phyloP scores from a whole-genome alignment of 2,329 filamentous ascomycete genomes.

The Aphanoascus verrucosus region DNA sequence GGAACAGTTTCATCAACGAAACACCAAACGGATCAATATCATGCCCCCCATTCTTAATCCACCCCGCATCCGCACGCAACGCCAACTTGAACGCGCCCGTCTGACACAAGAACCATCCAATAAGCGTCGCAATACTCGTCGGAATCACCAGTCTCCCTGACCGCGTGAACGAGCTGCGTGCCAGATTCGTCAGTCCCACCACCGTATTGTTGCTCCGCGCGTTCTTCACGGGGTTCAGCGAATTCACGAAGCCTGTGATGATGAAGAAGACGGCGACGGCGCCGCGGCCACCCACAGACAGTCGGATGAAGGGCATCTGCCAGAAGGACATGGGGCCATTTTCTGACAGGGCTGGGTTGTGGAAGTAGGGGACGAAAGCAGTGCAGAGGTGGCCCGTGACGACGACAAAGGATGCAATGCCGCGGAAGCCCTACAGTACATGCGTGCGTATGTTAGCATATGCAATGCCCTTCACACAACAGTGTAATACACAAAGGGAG shows the following conservation, averaged over 20 bases:
- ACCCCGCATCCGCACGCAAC: slow-evolving; percentile 18
- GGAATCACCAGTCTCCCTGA: slow-evolving; percentile 21
- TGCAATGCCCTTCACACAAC: no score
- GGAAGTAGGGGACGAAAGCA: slow-evolving; percentile 33
- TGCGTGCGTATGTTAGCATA: no score
- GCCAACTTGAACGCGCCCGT: slow-evolving; percentile 20
- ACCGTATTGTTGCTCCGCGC: slow-evolving; percentile 18
- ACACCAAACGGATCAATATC: slow-evolving; percentile 14
- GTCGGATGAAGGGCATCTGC: slow-evolving; percentile 22
- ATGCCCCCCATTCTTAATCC: slow-evolving; percentile 18
- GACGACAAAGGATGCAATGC: slow-evolving; percentile 34
- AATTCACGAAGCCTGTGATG: slow-evolving; percentile 25
- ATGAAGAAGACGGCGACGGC: slow-evolving; percentile 25
- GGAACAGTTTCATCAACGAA: slow-evolving; percentile 17
- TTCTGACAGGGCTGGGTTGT: slow-evolving; percentile 24
- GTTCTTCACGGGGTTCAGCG: slow-evolving; percentile 21
- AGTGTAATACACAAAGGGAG: not conserved
- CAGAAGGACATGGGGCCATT: slow-evolving; percentile 18
- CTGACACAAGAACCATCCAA: slow-evolving; percentile 22
- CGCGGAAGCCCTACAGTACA: slow-evolving; percentile 31
- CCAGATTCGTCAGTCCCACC: slow-evolving; percentile 18
- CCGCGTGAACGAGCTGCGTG: slow-evolving; percentile 19
- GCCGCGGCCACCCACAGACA: slow-evolving; percentile 19
- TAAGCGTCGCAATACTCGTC: slow-evolving; percentile 17
- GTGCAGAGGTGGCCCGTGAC: slow-evolving; percentile 36